These are phyloP conservation scores for Leccinum griseonigrum DNA, from an alignment of 1,284 basidiomycete species.

Conservation along the genomic window DNA sequence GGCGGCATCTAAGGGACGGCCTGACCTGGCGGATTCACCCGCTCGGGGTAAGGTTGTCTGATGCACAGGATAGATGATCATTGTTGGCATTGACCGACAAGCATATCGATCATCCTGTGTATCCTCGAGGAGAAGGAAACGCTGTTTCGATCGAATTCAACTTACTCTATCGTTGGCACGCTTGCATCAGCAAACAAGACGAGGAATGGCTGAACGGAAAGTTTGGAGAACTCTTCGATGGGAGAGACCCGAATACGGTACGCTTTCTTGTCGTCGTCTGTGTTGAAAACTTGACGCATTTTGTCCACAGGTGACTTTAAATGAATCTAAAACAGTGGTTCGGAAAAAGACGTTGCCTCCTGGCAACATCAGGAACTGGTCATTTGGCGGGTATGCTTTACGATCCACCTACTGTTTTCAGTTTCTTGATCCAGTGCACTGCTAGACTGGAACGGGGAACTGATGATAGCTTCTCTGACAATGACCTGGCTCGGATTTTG, in stretches of 20 bases:
- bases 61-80: neutral
- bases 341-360: conserved; percentile 36
- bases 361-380: conserved; percentile 44
- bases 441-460: conserved; percentile 49
- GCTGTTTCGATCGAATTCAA: conserved; percentile 74
- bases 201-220: conserved; percentile 54
- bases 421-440: neutral
- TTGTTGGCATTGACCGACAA: conserved; percentile 8
- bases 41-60: conserved; percentile 35
- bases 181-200: conserved; percentile 60
- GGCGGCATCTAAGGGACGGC: conserved; percentile 50
- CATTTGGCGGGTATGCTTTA: conserved; percentile 48
- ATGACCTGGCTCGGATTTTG: conserved; percentile 63
- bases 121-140: conserved; percentile 70
- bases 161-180: conserved; percentile 74
- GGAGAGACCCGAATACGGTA: conserved; percentile 41
- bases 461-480: conserved; percentile 65
- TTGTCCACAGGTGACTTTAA: conserved; percentile 37
- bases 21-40: conserved; percentile 47
- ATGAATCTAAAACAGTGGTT: conserved; percentile 43
- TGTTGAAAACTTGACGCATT: conserved; percentile 8
- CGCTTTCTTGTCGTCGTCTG: conserved; percentile 4
- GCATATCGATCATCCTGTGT: conserved; percentile 23
- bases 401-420: neutral
- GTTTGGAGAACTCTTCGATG: conserved; percentile 47